These are phyloP conservation scores for Breviolum minutum DNA, from an alignment of 73 alveolate species.

Conservation along the genomic window DNA sequence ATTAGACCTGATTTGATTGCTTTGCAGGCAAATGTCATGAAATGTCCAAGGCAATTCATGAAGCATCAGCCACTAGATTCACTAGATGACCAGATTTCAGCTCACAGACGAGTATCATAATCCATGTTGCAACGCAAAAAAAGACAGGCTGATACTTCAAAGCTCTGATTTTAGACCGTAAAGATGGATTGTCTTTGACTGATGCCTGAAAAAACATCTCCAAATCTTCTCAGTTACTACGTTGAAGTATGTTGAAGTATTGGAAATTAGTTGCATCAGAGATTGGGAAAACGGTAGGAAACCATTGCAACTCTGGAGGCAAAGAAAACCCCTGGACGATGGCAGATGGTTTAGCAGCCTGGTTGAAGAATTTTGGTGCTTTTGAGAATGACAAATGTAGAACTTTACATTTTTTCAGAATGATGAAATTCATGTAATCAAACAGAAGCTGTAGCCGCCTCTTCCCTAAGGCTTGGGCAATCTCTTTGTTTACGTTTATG, in stretches of 20 bases:
- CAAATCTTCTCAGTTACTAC: too few relatives aligned
- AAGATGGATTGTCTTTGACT: too few relatives aligned
- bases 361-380: neutral
- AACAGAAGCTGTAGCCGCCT: neutral
- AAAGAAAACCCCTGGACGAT: conserved; percentile 67
- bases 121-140: too few relatives aligned
- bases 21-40: too few relatives aligned
- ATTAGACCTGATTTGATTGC: too few relatives aligned
- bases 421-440: neutral
- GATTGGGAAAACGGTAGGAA: neutral
- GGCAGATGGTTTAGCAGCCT: conserved; percentile 46
- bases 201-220: too few relatives aligned
- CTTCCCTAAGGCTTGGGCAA: conserved; percentile 36
- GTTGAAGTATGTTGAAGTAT: too few relatives aligned
- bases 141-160: too few relatives aligned
- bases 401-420: neutral
- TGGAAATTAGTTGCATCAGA: too few relatives aligned
- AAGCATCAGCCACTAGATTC: neutral
- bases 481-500: conserved; percentile 60
- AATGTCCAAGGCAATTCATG: too few relatives aligned
- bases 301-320: neutral
- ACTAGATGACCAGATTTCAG: neutral
- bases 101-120: too few relatives aligned
- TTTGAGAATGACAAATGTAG: neutral
- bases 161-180: too few relatives aligned